Evolutionary conservation across 768 basidiomycete genomes (phyloP).

Genomic region (Daedalea quercina): DNA sequence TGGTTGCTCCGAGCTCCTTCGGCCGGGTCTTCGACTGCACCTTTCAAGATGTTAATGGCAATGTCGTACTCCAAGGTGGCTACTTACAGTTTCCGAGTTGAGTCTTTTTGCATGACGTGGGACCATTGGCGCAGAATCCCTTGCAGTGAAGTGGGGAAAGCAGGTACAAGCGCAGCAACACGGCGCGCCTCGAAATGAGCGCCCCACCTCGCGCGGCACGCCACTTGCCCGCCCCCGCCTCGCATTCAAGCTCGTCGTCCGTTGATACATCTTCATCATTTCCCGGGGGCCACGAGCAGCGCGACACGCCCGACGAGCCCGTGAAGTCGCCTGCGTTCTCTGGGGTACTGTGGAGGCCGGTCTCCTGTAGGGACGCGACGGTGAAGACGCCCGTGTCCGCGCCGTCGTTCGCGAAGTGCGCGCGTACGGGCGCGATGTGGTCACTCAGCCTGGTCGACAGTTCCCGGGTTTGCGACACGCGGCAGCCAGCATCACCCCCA

Average conservation of each 20-base stretch:
- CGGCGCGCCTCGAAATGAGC: slow-evolving; percentile 3
- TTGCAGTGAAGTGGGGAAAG: too few relatives aligned
- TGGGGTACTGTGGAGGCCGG: too few relatives aligned
- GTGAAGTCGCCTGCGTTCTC: not conserved
- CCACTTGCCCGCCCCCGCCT: not conserved
- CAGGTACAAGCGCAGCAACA: too few relatives aligned
- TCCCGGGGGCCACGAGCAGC: not conserved
- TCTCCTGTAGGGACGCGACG: not conserved
- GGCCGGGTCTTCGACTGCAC: slow-evolving; percentile 48
- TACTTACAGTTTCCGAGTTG: slow-evolving; percentile 65
- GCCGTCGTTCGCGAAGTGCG: not conserved
- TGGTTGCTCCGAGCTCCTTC: slow-evolving; percentile 58
- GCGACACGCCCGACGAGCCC: not conserved
- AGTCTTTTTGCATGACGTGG: slow-evolving; percentile 85
- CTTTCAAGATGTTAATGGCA: slow-evolving; percentile 29
- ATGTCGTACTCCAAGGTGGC: slow-evolving; percentile 40
- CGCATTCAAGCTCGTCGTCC: not conserved
- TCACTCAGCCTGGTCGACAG: too few relatives aligned
- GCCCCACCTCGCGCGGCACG: not conserved
- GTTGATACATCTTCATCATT: not conserved
- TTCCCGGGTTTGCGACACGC: too few relatives aligned
- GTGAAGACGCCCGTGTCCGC: not conserved
- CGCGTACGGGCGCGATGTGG: not conserved
- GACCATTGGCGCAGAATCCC: slow-evolving; percentile 94
- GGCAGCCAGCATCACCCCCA: too few relatives aligned